Evolutionary conservation across 768 basidiomycete genomes (phyloP), one percentile per base, ranked within the genome.

Genomic region (Termitomyces sp.): DNA sequence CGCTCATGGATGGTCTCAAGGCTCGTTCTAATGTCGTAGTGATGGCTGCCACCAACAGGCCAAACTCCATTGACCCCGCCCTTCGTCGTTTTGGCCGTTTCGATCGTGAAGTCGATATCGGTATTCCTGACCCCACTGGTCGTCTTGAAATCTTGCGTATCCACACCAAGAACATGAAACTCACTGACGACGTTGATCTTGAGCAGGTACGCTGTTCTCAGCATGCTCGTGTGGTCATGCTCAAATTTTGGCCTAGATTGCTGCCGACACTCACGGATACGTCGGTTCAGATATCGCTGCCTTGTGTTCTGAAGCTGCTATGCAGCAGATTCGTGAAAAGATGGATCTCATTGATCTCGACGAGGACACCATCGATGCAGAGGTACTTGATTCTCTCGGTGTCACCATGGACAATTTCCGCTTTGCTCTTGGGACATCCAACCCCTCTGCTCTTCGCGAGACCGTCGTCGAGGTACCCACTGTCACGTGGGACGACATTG

Each of bases 401-500:
- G 95, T 99, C 64, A 99, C 97, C 30, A 98, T 98, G 96, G 97
- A 99, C 69, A 98, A 98, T 82, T 98, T 98, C 94, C 89, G 96
- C 59, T 98, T 98, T 73, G 97, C 97, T 4, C 89, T 99, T 56
- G 97, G 97, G 57, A 86, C 88, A 27, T 96, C 95, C 67, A 98
- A 98, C 77, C 97, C 97, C 30, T 98, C 97, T 18, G 97, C 97
- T 14, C 89, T 98, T 50, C 91, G 97, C 72, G 97, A 99, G 81
- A 99, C 97, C 37, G 95, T 98, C 46, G 96, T 99, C 74, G 97
- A 99, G 76, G 95, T 98, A 53, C 97, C 97, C 18, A 98, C 93
- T 46, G 93, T 95, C 68, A 97, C 91, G 40, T 99, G 97, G 97
- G 89, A 95, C 86, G 97, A 99, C 67, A 87, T 99, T 69, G 97